Conservation (phyloP, 2,329 filamentous ascomycete species). For the Bipolaris cookei region DNA sequence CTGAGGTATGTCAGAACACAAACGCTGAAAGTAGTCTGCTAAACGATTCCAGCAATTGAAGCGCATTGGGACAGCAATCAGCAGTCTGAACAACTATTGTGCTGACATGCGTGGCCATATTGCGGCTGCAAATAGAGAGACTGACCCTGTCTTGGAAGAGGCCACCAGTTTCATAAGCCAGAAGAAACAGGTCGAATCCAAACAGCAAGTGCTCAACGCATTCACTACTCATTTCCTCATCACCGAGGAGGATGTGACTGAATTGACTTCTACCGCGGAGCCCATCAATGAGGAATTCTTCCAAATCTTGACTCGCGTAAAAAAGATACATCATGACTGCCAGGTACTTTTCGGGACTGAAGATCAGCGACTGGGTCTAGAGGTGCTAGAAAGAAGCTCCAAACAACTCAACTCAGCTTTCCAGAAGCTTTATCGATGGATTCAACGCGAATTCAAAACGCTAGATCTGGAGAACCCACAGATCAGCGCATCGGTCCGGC, state of each 20-base stretch:
- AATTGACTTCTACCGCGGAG: constrained; percentile 77
- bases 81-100: constrained; percentile 79
- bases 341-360: constrained; percentile 88
- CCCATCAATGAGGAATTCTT: constrained; percentile 90
- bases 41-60: constrained; percentile 72
- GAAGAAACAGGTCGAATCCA: constrained; percentile 75
- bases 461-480: constrained; percentile 94
- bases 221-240: constrained; percentile 86
- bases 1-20: constrained; percentile 59
- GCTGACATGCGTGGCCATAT: constrained; percentile 81
- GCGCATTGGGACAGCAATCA: constrained; percentile 79
- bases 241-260: constrained; percentile 77
- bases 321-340: constrained; percentile 86
- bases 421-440: constrained; percentile 95
- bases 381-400: constrained; percentile 90
- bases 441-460: constrained; percentile 89
- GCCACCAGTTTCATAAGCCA: constrained; percentile 75
- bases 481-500: constrained; percentile 82
- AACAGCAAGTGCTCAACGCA: constrained; percentile 76
- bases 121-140: constrained; percentile 74
- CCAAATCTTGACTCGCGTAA: constrained; percentile 74
- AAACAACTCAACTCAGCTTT: constrained; percentile 87
- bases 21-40: constrained; percentile 23
- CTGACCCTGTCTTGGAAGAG: constrained; percentile 76
- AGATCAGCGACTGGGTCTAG: constrained; percentile 83